Percentiles rank a stretch among this genome's conserved stretches.
Conservation (phyloP, 352 stramenopile species). For the Pythium oligandrum region DNA sequence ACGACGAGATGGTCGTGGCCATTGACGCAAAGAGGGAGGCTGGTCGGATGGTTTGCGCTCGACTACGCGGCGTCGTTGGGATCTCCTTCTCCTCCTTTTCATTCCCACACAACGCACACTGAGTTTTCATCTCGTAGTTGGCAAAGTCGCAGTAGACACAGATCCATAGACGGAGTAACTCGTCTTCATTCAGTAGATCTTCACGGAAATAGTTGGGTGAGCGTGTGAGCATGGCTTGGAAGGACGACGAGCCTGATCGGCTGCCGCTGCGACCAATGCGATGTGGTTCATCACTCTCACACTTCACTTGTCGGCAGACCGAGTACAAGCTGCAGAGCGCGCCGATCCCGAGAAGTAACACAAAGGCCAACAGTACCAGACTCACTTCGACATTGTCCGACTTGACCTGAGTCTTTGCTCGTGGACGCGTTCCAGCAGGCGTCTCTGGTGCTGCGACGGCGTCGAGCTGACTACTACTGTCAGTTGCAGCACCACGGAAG, state of each 20-base stretch:
- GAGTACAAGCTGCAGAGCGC: constrained; percentile 29
- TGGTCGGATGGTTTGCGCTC: constrained; percentile 22
- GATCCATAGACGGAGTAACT: constrained; percentile 44
- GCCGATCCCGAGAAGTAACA: constrained; percentile 26
- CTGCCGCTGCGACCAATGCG: too few relatives aligned
- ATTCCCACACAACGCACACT: constrained; percentile 41
- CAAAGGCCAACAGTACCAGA: constrained; percentile 31
- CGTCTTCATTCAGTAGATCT: constrained; percentile 46
- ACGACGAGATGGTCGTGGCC: constrained; percentile 23
- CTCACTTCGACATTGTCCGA: constrained; percentile 22
- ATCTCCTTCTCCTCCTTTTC: constrained; percentile 30
- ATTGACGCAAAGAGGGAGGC: constrained; percentile 27
- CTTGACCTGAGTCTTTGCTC: too few relatives aligned
- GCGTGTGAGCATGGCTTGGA: constrained; percentile 20
- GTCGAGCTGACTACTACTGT: too few relatives aligned
- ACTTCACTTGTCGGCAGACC: constrained; percentile 26
- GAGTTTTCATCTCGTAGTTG: constrained; percentile 53
- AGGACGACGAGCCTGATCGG: constrained; percentile 2
- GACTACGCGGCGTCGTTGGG: constrained; percentile 15
- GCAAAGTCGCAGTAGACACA: constrained; percentile 52
- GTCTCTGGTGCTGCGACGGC: too few relatives aligned
- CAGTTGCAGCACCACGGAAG: too few relatives aligned
- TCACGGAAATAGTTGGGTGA: constrained; percentile 33
- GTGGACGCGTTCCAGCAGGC: too few relatives aligned
- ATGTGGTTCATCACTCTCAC: background rate